phyloP scores from a whole-genome alignment of 305 asterid species.

The Solanum aculeatissimum region DNA sequence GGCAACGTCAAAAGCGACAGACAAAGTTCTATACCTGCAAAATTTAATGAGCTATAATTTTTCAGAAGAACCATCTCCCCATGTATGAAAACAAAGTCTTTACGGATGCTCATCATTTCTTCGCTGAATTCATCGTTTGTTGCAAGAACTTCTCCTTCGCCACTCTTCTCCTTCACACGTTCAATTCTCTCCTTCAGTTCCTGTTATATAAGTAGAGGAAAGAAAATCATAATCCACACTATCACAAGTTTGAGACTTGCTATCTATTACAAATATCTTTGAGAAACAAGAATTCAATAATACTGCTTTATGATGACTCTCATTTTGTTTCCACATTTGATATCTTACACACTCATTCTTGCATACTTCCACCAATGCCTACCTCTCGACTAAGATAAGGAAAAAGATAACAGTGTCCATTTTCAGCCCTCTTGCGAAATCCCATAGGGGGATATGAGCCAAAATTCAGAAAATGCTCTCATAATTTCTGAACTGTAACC shows the following conservation, averaged over 20 bases:
- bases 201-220: conserved; percentile 18
- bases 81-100: conserved; percentile 73
- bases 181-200: conserved; percentile 80
- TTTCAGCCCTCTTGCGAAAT: neutral
- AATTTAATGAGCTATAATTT: conserved; percentile 85
- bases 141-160: conserved; percentile 18
- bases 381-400: neutral
- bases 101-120: conserved; percentile 76
- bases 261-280: neutral
- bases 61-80: conserved; percentile 96
- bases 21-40: conserved; percentile 47
- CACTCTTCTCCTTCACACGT: conserved; percentile 42
- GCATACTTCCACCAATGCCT: neutral
- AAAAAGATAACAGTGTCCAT: neutral
- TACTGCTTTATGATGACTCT: neutral
- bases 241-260: neutral
- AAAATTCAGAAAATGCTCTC: neutral
- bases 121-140: conserved; percentile 58
- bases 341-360: neutral
- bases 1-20: neutral
- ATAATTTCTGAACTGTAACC: neutral
- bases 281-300: neutral
- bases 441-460: neutral
- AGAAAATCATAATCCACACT: neutral
- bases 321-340: neutral